A percentile compares a stretch with the other conserved stretches of the same genome.
These are phyloP conservation scores for Gardenia jasminoides DNA, from an alignment of 257 asterid species.

Conservation along the genomic window DNA sequence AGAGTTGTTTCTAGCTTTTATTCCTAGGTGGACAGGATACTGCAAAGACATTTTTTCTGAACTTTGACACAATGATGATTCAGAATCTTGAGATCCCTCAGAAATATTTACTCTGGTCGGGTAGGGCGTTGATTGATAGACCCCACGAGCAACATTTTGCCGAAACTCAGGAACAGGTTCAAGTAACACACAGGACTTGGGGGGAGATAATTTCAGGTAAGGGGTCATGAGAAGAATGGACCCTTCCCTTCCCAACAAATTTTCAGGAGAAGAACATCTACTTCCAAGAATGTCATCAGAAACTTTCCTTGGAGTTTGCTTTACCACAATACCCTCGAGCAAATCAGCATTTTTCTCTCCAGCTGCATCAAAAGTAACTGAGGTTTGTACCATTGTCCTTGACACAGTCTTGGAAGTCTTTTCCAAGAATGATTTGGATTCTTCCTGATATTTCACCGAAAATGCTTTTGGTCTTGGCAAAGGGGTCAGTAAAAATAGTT, in stretches of 20 bases:
- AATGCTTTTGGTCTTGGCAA: slow-evolving; percentile 51
- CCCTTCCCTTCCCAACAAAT: slow-evolving; percentile 29
- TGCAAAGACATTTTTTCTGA: slow-evolving; percentile 43
- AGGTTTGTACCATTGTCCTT: slow-evolving; percentile 21
- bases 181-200: slow-evolving; percentile 76
- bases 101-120: slow-evolving; percentile 35
- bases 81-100: slow-evolving; percentile 51
- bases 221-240: slow-evolving; percentile 69
- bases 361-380: slow-evolving; percentile 20
- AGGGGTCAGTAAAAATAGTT: slow-evolving; percentile 89
- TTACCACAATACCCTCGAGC: slow-evolving; percentile 25
- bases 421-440: slow-evolving; percentile 30
- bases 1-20: slow-evolving; percentile 33
- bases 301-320: slow-evolving; percentile 32
- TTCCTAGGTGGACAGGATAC: slow-evolving; percentile 71
- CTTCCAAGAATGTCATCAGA: slow-evolving; percentile 27
- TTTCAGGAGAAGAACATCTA: slow-evolving; percentile 43
- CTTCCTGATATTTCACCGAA: slow-evolving; percentile 32
- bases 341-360: slow-evolving; percentile 27
- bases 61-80: slow-evolving; percentile 43
- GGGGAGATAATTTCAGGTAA: slow-evolving; percentile 75
- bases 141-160: slow-evolving; percentile 36
- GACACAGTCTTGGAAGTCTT: slow-evolving; percentile 25
- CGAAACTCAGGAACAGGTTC: slow-evolving; percentile 63
- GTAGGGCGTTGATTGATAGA: slow-evolving; percentile 58